A percentile compares a stretch with the other conserved stretches of the same genome.
phyloP scores from a whole-genome alignment of 441 rosid species.

The Aleurites moluccanus region DNA sequence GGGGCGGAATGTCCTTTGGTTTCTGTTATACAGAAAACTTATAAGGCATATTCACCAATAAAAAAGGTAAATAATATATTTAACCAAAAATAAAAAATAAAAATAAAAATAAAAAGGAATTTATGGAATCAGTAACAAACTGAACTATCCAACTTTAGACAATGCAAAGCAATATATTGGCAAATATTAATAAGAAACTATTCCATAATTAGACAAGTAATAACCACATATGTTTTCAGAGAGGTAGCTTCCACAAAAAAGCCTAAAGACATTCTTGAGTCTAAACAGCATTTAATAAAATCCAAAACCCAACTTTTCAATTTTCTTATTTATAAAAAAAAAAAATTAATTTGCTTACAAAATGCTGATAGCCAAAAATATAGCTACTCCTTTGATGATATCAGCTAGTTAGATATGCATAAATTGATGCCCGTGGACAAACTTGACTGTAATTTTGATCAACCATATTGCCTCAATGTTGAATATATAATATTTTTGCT shows the following conservation, averaged over 20 bases:
- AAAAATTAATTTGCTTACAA: background rate
- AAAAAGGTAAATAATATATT: constrained; percentile 5
- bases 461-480: background rate
- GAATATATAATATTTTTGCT: background rate
- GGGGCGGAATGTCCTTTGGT: constrained; percentile 95
- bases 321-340: background rate
- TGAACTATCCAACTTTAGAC: background rate
- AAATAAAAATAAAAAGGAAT: too few species aligned
- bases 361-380: background rate
- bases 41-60: constrained; percentile 17
- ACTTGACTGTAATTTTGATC: background rate
- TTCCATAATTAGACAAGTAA: background rate
- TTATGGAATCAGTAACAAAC: background rate
- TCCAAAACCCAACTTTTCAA: background rate
- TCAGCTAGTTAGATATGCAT: background rate
- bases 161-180: background rate
- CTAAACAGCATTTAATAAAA: background rate
- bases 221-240: background rate
- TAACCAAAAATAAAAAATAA: too few species aligned
- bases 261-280: too few species aligned
- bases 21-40: constrained; percentile 46
- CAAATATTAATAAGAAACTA: background rate
- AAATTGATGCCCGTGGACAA: background rate
- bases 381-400: background rate
- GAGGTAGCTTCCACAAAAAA: too few species aligned